Base-by-base conservation (phyloP, 345 rosid genomes). In the Fremontodendron californicum region DNA sequence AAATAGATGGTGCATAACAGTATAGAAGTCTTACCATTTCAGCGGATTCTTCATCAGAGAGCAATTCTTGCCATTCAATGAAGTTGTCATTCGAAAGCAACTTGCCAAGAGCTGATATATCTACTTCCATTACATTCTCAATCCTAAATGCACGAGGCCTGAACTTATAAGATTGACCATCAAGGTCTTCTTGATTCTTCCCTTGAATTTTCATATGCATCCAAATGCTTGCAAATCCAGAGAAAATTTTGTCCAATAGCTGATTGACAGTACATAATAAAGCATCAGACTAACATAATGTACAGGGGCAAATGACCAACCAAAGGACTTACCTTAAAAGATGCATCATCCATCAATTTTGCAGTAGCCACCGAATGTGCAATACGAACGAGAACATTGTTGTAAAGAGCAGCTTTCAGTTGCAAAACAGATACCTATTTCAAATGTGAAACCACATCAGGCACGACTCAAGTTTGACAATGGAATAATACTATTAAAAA, bases 91-190 rank as follows among this genome's bases (percentile, higher is more conserved):
- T 82, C 51, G 88, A 76, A 78, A 90, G 84, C 57, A 82, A 85
- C 86, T 84, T 80, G 52, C 87, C 83, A 72, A 91, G 88, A 52
- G 88, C 85, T 52, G 91, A 88, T 70, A 90, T 83, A 81, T 90
- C 92, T 42, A 90, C 86, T 79, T 93, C 96, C 90, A 95, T 83
- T 66, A 95, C 88, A 82, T 79, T 86, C 73, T 90, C 88, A 75
- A 95, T 89, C 78, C 82, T 83, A 81, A 93, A 91, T 76, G 85
- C 92, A 66, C 98, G 91, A 76, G 97, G 85, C 82, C 87, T 91
- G 81, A 93, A 93, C 80, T 85, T 92, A 87, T 84, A 95, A 58
- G 83, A 75, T 81, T 87, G 98, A 52, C 87, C 73, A 76, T 84
- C 87, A 79, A 58, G 61, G 66, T 91, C 90, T 73, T 89, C 93